Percentiles rank a stretch among this genome's conserved stretches.
These are phyloP conservation scores for Plantago ovata DNA, from an alignment of 257 asterid species.

Conservation along the genomic window DNA sequence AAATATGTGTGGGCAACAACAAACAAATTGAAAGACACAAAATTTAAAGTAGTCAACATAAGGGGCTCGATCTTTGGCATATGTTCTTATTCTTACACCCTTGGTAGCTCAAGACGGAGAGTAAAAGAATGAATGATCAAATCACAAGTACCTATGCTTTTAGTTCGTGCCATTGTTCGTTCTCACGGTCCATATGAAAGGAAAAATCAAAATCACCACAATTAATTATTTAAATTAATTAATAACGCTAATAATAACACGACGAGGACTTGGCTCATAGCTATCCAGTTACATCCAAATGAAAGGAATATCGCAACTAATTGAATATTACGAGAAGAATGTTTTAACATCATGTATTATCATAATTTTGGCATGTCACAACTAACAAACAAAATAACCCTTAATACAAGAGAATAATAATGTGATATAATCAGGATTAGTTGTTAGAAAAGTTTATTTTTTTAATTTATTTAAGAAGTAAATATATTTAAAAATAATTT, in stretches of 20 bases:
- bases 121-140: no score
- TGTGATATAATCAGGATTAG: no score
- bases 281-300: constrained; percentile 16
- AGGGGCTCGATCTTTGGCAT: constrained; percentile 7
- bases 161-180: constrained; percentile 10
- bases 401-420: constrained; percentile 3
- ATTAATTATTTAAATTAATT: not conserved
- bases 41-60: constrained; percentile 18
- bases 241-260: not conserved
- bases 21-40: constrained; percentile 1
- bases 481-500: not conserved
- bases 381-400: constrained; percentile 16
- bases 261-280: constrained; percentile 14
- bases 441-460: no score
- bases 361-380: not conserved
- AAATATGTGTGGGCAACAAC: not conserved
- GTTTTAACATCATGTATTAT: constrained; percentile 15
- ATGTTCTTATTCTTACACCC: no score
- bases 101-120: constrained; percentile 2
- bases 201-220: not conserved
- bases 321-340: constrained; percentile 18
- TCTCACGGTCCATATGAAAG: no score
- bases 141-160: constrained; percentile 22
- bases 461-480: not conserved
- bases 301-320: constrained; percentile 17